A percentile compares a stretch with the other conserved stretches of the same genome.
Evolutionary conservation across 2,329 filamentous ascomycete genomes (phyloP).

Genomic region (Claviceps cyperi): DNA sequence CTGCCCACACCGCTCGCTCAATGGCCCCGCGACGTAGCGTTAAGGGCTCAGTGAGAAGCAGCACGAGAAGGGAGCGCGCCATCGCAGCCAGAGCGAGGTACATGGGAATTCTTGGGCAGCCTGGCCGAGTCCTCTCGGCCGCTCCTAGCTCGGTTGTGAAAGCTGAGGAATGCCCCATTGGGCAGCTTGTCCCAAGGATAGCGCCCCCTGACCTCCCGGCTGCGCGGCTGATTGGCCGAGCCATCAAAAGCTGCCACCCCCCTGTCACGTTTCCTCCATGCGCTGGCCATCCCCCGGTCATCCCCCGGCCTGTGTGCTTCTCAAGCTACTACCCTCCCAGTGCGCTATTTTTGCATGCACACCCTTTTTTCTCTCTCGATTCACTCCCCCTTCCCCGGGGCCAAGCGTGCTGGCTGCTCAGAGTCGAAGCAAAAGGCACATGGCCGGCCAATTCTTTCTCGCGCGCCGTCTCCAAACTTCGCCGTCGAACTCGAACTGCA

Average conservation of each 20-base stretch:
- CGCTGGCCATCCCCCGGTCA: constrained; percentile 26
- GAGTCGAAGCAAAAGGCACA: constrained; percentile 5
- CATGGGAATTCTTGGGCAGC: constrained; percentile 13
- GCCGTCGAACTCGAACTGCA: background rate
- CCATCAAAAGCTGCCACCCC: constrained; percentile 33
- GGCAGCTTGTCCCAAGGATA: constrained; percentile 27
- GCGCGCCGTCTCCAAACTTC: background rate
- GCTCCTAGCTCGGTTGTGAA: constrained; percentile 30
- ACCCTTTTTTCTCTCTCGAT: background rate
- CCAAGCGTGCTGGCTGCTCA: constrained; percentile 5
- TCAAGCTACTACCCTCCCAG: constrained; percentile 12
- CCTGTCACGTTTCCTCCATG: constrained; percentile 38
- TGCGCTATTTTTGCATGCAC: background rate
- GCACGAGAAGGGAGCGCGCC: constrained; percentile 1
- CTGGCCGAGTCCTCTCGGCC: constrained; percentile 23
- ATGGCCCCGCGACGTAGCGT: constrained; percentile 5
- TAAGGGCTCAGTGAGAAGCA: constrained; percentile 2
- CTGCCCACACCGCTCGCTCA: constrained; percentile 21
- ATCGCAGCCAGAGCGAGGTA: background rate
- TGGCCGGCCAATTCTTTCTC: constrained; percentile 1
- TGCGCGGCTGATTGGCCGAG: constrained; percentile 33
- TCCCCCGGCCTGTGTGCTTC: constrained; percentile 6
- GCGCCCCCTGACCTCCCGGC: constrained; percentile 21
- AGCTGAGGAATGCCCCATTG: constrained; percentile 33
- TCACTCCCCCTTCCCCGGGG: constrained; percentile 1